Base-by-base conservation (phyloP, 1,284 basidiomycete genomes). In the Ustilago sp. region DNA sequence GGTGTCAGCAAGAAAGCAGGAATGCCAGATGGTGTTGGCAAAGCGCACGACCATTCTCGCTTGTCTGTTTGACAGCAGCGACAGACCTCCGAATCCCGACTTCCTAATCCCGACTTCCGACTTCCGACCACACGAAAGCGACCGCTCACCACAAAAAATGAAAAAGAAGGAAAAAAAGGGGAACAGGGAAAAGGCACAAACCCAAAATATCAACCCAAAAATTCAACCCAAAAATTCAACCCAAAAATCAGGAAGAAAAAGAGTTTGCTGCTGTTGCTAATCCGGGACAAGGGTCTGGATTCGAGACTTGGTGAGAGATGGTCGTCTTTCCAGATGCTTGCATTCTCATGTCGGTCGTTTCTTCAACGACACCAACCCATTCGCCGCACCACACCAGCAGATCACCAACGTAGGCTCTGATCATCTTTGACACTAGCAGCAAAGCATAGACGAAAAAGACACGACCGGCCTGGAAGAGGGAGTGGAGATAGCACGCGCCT, bases 171-270 rank as follows among this genome's bases (percentile, higher is more conserved):
- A 56, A 35, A 35, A 57, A 63, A 57, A 48, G 39, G 32, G 59
- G 36, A 13, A 55, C 45, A 54, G 59, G 13, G 54, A 41, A 54
- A 61, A 50, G 59, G 36, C 15, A 53, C 3, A 17, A 17, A 39
- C 17, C 17, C 34, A 57, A 43, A 58, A 54, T 53, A 31, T n/a
- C 1, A 8, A 52, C 0, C 17, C 34, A 57, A 43, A 58, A 54
- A 59, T 31, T n/a, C 8, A 8, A 35, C 17, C 17, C 34, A 57
- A 43, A 58, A 54, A 59, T 38, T n/a, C 8, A 8, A 52, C 17
- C 3, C 34, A 57, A 43, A 58, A 54, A 53, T 38, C n/a, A 45
- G 17, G 55, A 56, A 63, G 55, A 51, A 39, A 28, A 56, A 43
- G 32, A 47, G 23, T 3, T 8, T 19, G 32, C 38, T 43, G 48